Base-by-base conservation (phyloP, 2,329 filamentous ascomycete genomes). In the Arthrocladium fulminans region DNA sequence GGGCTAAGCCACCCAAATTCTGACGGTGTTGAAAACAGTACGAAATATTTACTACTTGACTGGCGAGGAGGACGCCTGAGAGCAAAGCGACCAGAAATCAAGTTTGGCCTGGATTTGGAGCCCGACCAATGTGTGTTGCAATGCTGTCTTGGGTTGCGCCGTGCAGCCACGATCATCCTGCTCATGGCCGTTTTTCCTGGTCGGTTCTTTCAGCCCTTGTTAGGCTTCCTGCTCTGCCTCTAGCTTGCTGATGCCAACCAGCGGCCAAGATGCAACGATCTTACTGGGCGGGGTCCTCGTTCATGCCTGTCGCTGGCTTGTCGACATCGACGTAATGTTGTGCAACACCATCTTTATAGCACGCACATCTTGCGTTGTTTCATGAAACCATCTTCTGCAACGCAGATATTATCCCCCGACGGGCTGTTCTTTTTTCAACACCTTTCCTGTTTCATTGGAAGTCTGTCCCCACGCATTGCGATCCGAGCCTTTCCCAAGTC, bases 251-350 rank as follows among this genome's bases (percentile, higher is more conserved):
- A 7, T 19, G n/a, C 8, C n/a, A 15, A 15, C 22, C 12, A 3
- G 6, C n/a, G 37, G 40, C 22, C 40, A 43, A 17, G 15, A 27
- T 27, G 20, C 7, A 9, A 29, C 5, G 22, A 29, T 27, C 15
- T 30, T 12, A 27, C 41, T n/a, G 34, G 27, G 25, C 10, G 41
- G 24, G 20, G 4, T 3, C 19, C 8, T 9, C 9, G 7, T 24
- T 20, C 7, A 9, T 13, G 22, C 22, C 12, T 23, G 9, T 43
- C 22, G 40, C 40, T 43, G 38, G 38, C 12, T 13, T 22, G 9
- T 20, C 10, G 24, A 15, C 20, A 34, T 44, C 41, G 41, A 44
- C 41, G 41, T 44, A 44, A 44, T 43, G 24, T 13, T 43, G 24
- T 30, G 24, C 40, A 20, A 43, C 40, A 40, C 37, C 12, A 40